phyloP scores from a whole-genome alignment of 164 flowering plant species.

The Magnolia sinica region DNA sequence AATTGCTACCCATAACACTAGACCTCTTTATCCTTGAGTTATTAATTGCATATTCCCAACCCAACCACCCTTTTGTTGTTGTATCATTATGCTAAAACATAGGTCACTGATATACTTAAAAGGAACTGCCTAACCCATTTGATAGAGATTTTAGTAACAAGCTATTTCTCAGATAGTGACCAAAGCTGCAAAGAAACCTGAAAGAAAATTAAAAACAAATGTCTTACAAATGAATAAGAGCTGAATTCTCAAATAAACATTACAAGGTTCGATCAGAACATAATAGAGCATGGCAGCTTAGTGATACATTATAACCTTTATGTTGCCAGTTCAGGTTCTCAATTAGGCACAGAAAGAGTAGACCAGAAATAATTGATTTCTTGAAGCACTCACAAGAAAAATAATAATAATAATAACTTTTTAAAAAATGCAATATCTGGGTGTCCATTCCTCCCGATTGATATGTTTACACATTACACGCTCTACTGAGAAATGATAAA shows the following conservation, averaged over 20 bases:
- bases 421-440: too few relatives aligned
- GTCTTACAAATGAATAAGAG: neutral
- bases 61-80: neutral
- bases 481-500: neutral
- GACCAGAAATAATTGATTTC: neutral
- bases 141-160: neutral
- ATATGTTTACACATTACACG: neutral
- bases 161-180: neutral
- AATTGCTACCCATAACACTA: neutral
- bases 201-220: neutral
- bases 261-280: too few relatives aligned
- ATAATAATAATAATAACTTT: too few relatives aligned
- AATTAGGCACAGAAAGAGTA: neutral
- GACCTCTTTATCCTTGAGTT: neutral
- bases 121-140: neutral
- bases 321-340: neutral
- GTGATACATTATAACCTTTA: neutral
- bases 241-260: neutral
- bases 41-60: neutral
- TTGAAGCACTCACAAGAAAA: neutral
- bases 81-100: neutral
- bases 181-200: neutral
- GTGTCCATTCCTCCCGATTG: too few relatives aligned
- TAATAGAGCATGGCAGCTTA: neutral
- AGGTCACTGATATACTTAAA: neutral